Evolutionary conservation across 2,329 filamentous ascomycete genomes (phyloP), one percentile per base, ranked within the genome.

Genomic region (Sporothrix curviconia): DNA sequence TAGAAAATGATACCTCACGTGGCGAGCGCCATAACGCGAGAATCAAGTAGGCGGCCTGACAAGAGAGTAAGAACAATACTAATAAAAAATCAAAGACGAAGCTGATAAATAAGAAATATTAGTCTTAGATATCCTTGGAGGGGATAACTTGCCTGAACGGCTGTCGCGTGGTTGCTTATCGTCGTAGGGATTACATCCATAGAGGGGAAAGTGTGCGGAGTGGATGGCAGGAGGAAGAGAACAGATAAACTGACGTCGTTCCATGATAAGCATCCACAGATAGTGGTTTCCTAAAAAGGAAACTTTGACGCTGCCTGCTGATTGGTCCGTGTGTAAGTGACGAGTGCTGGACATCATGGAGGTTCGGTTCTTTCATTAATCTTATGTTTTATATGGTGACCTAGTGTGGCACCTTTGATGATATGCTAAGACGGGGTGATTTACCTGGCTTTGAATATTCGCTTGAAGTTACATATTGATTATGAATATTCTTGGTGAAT

Each of bases 261-360:
- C n/a, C n/a, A n/a, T n/a, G n/a, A n/a, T n/a, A n/a, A n/a, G n/a
- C n/a, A n/a, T n/a, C n/a, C n/a, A n/a, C n/a, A n/a, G 49, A 51
- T 51, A 30, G 34, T 17, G 9, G 7, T 32, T 53, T 42, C 50
- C 50, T 37, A 53, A 42, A 42, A 22, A n/a, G 25, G 50, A 30
- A 53, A 17, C 7, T 42, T 53, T 42, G 50, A 32, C 50, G 50
- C 50, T 32, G 24, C 37, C 3, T 7, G 7, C 37, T 53, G 12
- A 53, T 43, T 53, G 50, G 50, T n/a, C 37, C 5, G 25, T 14
- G 50, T 53, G 50, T 40, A 53, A 39, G 34, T 51, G 47, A 12
- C n/a, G n/a, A n/a, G n/a, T n/a, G n/a, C n/a, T n/a, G n/a, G n/a
- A n/a, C n/a, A n/a, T n/a, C n/a, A n/a, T n/a, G n/a, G n/a, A n/a